A percentile compares a stretch with the other conserved stretches of the same genome.
These are phyloP conservation scores for Cardiospermum halicacabum DNA, from an alignment of 345 rosid genomes.

Conservation along the genomic window DNA sequence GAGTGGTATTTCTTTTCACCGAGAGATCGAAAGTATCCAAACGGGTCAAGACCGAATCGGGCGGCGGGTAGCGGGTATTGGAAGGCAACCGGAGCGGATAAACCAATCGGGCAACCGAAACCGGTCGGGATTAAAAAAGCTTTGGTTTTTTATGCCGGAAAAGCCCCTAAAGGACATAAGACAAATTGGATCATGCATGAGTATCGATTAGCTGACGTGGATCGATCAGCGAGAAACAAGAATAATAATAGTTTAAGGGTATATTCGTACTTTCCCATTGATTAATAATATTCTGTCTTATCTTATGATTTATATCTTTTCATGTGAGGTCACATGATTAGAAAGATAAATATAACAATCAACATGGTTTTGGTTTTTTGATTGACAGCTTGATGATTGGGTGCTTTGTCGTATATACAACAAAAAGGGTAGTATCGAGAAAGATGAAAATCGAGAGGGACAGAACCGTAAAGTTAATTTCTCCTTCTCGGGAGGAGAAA, in stretches of 20 bases:
- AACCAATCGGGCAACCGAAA: conserved; percentile 82
- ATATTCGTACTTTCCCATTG: neutral
- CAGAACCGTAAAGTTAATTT: neutral
- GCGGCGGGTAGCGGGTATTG: conserved; percentile 90
- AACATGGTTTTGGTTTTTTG: neutral
- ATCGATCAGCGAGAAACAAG: conserved; percentile 76
- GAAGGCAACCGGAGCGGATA: conserved; percentile 99
- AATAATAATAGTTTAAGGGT: conserved; percentile 90
- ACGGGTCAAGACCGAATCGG: conserved; percentile 91
- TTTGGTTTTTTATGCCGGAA: conserved; percentile 82
- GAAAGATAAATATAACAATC: neutral
- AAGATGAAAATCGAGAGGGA: conserved; percentile 20
- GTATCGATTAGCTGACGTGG: conserved; percentile 87
- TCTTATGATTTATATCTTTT: conserved; percentile 5
- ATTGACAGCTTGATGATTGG: conserved; percentile 90
- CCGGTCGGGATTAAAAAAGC: conserved; percentile 87
- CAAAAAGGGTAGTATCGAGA: conserved; percentile 78
- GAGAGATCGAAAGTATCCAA: conserved; percentile 83
- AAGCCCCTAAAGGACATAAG: conserved; percentile 82
- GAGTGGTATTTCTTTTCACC: conserved; percentile 98
- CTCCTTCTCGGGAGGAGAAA: conserved; percentile 12
- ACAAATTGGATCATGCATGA: conserved; percentile 99
- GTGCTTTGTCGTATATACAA: conserved; percentile 93
- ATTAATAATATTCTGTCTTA: conserved; percentile 26
- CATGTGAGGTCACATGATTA: neutral